Evolutionary conservation across 495 filamentous ascomycete genomes (phyloP), one percentile per base, ranked within the genome.

Genomic region (Tetracladium marchalianum): DNA sequence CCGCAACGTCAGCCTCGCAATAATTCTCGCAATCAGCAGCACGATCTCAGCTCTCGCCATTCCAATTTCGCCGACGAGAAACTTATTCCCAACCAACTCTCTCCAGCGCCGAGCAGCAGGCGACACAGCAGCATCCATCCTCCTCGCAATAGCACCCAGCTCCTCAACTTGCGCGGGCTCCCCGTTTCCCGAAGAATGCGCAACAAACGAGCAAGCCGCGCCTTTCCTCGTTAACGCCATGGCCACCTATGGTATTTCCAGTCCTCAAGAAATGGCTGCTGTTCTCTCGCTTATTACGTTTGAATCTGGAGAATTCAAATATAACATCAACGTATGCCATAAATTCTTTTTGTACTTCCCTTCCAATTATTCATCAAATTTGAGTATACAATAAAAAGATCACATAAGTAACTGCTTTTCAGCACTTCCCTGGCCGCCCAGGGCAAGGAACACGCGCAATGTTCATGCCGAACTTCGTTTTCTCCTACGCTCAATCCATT

Each of bases 361-460:
- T n/a, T n/a, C n/a, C n/a, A n/a, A n/a, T n/a, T n/a, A n/a, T n/a
- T n/a, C n/a, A n/a, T n/a, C n/a, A n/a, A n/a, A n/a, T n/a, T n/a
- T n/a, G n/a, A n/a, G n/a, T n/a, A n/a, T n/a, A n/a, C n/a, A n/a
- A n/a, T n/a, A n/a, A n/a, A 27, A 27, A 27, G 3, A 27, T 27
- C 22, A 27, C 22, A 27, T 27, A 27, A 7, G 3, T 27, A 27
- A 27, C 22, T 3, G 7, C 22, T 27, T 69, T 80, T 50, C 72
- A 58, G 45, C 78, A 82, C 10, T 70, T 76, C 5, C 81, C 85
- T 5, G 72, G 78, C 4, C 31, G 61, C 44, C 32, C 72, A 51
- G 88, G 86, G 0, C 84, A 95, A 59, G 88, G 88, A 15, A 93
- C 86, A 0, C 73, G 81, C 17, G 87, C 87, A 60, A 89, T 92